Base-by-base conservation (phyloP, 805 yeast genomes). In the Candida parachauliodes region DNA sequence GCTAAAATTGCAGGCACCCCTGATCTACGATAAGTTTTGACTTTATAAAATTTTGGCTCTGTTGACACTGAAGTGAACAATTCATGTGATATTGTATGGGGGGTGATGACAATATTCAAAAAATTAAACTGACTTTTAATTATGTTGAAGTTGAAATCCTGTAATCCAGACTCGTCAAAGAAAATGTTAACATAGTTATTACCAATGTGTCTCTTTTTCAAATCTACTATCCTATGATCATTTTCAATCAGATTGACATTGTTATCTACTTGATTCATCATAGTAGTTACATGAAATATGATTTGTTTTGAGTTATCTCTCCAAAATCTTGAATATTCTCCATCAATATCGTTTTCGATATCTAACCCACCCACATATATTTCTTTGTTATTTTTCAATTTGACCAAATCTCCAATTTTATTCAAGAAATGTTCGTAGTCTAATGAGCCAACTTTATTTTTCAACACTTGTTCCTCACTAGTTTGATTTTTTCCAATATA, bases 201-300 rank as follows among this genome's bases (percentile, higher is more conserved):
- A 6, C 96, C 96, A 45, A 88, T 83, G 54, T 88, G 96, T 39
- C 88, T 64, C 58, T 88, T 88, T 59, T 87, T 88, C 55, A 71
- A 53, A 11, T 79, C 71, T 20, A 59, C 65, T 12, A 52, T 50
- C 3, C 56, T 52, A 25, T 36, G 39, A 2, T 32, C 36, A 19
- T 23, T 27, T 5, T 27, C 25, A 25, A 25, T 23, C 46, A 81
- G 83, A 10, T 54, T 50, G 2, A 48, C 55, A 26, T 46, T 48
- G 34, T 70, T 65, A 8, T 15, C 10, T 14, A 7, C 17, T 45
- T 81, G 83, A 11, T 50, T 57, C 95, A 88, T 88, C 72, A 88
- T 58, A 0, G 95, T 85, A 2, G 88, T 80, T 8, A 85, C 75
- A 54, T 88, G 96, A 57, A 77, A 88, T 8, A 86, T 73, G 28